Evolutionary conservation across 352 stramenopile genomes (phyloP).

Genomic region (Globisporangium yorkense): DNA sequence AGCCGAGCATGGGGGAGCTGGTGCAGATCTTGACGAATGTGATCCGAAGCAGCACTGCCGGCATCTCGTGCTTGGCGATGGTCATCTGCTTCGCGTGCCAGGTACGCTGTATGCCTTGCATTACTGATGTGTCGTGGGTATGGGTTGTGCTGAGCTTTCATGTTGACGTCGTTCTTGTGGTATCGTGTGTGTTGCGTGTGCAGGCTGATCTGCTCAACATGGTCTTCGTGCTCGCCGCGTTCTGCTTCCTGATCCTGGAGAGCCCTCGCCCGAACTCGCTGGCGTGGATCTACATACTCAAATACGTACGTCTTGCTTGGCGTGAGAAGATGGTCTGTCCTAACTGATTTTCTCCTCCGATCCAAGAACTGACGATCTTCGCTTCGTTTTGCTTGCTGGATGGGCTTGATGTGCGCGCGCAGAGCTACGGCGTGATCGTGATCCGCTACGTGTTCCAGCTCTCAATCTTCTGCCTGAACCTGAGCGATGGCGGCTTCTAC

Average conservation of each 20-base stretch:
- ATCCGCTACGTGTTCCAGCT: constrained; percentile 81
- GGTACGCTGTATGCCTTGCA: constrained; percentile 22
- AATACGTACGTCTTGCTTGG: constrained; percentile 53
- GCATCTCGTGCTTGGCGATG: constrained; percentile 56
- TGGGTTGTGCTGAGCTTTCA: not conserved
- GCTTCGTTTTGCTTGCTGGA: not conserved
- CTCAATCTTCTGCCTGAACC: constrained; percentile 72
- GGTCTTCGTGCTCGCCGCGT: constrained; percentile 62
- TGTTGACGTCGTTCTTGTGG: not conserved
- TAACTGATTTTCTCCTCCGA: too few relatives aligned
- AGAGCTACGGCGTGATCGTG: constrained; percentile 45
- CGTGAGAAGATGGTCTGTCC: not conserved
- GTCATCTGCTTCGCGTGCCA: constrained; percentile 69
- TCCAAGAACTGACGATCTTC: not conserved
- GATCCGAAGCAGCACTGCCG: constrained; percentile 58
- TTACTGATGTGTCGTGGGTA: not conserved
- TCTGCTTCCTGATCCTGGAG: constrained; percentile 68
- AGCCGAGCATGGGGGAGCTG: constrained; percentile 57
- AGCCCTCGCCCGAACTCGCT: constrained; percentile 57
- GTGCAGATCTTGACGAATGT: constrained; percentile 49
- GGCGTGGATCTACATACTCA: constrained; percentile 68
- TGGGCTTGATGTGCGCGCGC: not conserved
- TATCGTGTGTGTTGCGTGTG: not conserved
- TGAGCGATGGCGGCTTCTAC: constrained; percentile 47
- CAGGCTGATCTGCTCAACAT: constrained; percentile 81